Percentiles rank a stretch among this genome's conserved stretches.
These are phyloP conservation scores for Fusarium dlaminii DNA, from an alignment of 2,329 filamentous ascomycete genomes.

Conservation along the genomic window DNA sequence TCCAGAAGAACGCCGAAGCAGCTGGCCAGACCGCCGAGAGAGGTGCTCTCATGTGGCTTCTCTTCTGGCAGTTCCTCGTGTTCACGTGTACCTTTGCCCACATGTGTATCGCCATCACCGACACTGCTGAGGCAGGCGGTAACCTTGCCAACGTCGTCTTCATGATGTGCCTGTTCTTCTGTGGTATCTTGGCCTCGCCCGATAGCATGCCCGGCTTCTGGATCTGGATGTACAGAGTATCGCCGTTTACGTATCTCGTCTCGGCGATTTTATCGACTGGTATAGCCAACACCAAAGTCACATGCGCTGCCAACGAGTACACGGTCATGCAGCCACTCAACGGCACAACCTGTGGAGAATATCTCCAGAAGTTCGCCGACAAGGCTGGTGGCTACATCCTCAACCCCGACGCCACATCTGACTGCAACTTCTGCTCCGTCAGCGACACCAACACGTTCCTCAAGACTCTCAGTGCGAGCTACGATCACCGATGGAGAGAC, in stretches of 20 bases:
- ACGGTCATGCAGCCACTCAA: conserved; percentile 68
- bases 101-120: conserved; percentile 70
- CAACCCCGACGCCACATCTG: conserved; percentile 60
- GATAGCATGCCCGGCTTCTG: conserved; percentile 72
- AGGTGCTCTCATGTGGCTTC: conserved; percentile 73
- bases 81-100: conserved; percentile 75
- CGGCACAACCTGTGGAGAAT: conserved; percentile 63
- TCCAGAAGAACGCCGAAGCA: conserved; percentile 71
- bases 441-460: conserved; percentile 54
- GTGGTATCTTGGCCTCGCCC: conserved; percentile 69
- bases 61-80: conserved; percentile 71
- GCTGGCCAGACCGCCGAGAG: conserved; percentile 54
- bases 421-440: conserved; percentile 59
- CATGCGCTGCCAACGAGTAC: conserved; percentile 72
- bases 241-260: conserved; percentile 58
- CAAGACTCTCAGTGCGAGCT: conserved; percentile 54
- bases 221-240: conserved; percentile 77
- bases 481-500: conserved; percentile 65
- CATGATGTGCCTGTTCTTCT: conserved; percentile 72
- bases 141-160: conserved; percentile 74
- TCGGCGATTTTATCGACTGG: conserved; percentile 42
- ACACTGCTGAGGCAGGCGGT: conserved; percentile 72
- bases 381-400: conserved; percentile 58
- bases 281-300: conserved; percentile 41
- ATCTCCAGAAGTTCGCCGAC: conserved; percentile 59